phyloP scores from a whole-genome alignment of 192 early-diverging fungal species.

The Rhizoclosmatium sp. region DNA sequence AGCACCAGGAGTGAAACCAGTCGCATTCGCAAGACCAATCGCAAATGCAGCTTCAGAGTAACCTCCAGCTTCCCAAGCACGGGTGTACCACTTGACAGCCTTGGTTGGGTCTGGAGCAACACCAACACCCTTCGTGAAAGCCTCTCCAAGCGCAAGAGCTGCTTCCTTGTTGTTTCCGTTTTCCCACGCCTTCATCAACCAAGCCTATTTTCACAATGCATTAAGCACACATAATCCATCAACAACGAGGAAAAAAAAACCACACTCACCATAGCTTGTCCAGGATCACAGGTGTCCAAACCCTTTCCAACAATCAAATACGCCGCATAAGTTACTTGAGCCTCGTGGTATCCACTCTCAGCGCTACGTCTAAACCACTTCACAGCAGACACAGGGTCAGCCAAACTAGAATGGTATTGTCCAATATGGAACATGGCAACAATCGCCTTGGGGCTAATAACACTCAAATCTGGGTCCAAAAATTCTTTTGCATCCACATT shows the following conservation, averaged over 20 bases:
- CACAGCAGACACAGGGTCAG: constrained; percentile 36
- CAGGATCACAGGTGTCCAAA: constrained; percentile 33
- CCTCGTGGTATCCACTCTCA: constrained; percentile 41
- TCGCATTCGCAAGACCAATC: constrained; percentile 36
- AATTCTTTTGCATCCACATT: constrained; percentile 37
- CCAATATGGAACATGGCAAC: constrained; percentile 39
- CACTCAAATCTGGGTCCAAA: constrained; percentile 35
- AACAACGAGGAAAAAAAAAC: neutral
- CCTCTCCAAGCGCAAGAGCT: constrained; percentile 40
- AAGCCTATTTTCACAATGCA: constrained; percentile 11
- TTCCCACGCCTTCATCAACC: constrained; percentile 45
- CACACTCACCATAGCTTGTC: constrained; percentile 29
- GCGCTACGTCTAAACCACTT: constrained; percentile 43
- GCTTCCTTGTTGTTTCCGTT: constrained; percentile 38
- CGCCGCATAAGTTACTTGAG: constrained; percentile 37
- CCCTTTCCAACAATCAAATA: constrained; percentile 43
- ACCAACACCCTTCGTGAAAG: constrained; percentile 40
- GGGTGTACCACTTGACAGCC: constrained; percentile 47
- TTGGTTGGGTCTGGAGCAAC: constrained; percentile 37
- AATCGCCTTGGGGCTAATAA: constrained; percentile 9
- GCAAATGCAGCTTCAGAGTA: constrained; percentile 43
- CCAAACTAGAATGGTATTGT: constrained; percentile 30
- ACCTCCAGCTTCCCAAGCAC: constrained; percentile 40
- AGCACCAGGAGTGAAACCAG: constrained; percentile 44
- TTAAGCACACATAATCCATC: neutral